Base-by-base conservation (phyloP, 345 rosid species). In the Crucihimalaya himalaica region DNA sequence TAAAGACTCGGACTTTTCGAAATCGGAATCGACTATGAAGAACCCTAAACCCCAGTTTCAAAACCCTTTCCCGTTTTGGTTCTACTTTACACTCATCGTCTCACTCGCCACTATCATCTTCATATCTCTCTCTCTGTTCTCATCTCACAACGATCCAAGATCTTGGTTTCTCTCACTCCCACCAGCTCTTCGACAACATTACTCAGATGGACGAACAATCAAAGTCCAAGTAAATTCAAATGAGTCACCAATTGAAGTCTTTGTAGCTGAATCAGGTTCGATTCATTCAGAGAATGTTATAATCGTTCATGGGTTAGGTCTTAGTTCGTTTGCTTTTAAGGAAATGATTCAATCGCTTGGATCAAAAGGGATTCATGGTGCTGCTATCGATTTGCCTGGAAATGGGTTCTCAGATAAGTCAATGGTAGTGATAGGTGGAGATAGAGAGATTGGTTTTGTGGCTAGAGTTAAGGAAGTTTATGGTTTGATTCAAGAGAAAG, bases 351-450 rank as follows among this genome's bases (percentile, higher is more conserved):
- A 70, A 40, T 79, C 82, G 50, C 64, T 94, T 25, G 90, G 88
- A 32, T 85, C 89, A 5, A 88, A 78, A 83, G 95, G 89, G 73
- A 45, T 87, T 67, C 92, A 71, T 71, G 88, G 81, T 50, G 74
- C 81, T n/a, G 91, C 89, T n/a, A 32, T 94, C 65, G 98, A 91
- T 84, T 83, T 94, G 67, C 98, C 98, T 13, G 98, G 98, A 46
- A 84, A 80, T 79, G 98, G 98, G 47, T 91, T 94, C 73, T 94
- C 98, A 15, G 98, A 94, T 68, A 89, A 89, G 63, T 80, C 88
- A 11, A 62, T 71, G 51, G 74, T 83, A 31, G 95, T 83, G 60
- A 31, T 79, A 43, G 96, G 83, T 69, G 90, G 83, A 79, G 86
- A 81, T 74, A 74, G 84, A 64, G 83, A 80, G 23, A 60, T 68